Evolutionary conservation across 139 green algal genomes (phyloP).

Genomic region (Picochlorum sp.): DNA sequence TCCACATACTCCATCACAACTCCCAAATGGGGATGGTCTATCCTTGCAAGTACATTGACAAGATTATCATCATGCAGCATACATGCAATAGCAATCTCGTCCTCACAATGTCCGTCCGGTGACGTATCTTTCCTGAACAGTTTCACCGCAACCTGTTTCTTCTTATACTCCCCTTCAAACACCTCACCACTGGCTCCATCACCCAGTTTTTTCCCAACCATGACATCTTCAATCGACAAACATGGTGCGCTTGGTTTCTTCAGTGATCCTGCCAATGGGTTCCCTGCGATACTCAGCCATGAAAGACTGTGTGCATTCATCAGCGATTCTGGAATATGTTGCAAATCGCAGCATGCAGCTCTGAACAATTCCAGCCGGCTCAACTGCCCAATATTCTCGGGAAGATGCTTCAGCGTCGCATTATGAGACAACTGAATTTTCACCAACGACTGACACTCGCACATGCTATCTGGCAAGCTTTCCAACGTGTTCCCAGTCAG

Average conservation of each 20-base stretch:
- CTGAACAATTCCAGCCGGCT: slow-evolving; percentile 61
- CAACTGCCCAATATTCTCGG: slow-evolving; percentile 43
- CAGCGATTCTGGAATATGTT: slow-evolving; percentile 34
- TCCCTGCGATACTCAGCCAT: slow-evolving; percentile 71
- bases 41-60: slow-evolving; percentile 41
- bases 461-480: slow-evolving; percentile 7
- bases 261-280: slow-evolving; percentile 41
- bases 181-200: slow-evolving; percentile 73
- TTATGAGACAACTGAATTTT: slow-evolving; percentile 70
- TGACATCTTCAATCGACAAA: slow-evolving; percentile 13
- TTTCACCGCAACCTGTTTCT: slow-evolving; percentile 61
- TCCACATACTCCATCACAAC: slow-evolving; percentile 50
- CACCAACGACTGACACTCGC: not conserved
- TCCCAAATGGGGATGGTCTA: slow-evolving; percentile 29
- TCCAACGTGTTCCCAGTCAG: slow-evolving; percentile 29
- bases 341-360: slow-evolving; percentile 49
- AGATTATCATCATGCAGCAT: slow-evolving; percentile 54
- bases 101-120: slow-evolving; percentile 50
- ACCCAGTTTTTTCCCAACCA: slow-evolving; percentile 55
- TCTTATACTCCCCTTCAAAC: slow-evolving; percentile 30
- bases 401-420: slow-evolving; percentile 40
- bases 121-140: slow-evolving; percentile 50
- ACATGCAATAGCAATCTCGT: slow-evolving; percentile 61
- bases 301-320: slow-evolving; percentile 36
- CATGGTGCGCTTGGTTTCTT: not conserved